A percentile compares a stretch with the other conserved stretches of the same genome.
Evolutionary conservation across 805 yeast species (phyloP).

Genomic region (Cyberlindnera amylophila): DNA sequence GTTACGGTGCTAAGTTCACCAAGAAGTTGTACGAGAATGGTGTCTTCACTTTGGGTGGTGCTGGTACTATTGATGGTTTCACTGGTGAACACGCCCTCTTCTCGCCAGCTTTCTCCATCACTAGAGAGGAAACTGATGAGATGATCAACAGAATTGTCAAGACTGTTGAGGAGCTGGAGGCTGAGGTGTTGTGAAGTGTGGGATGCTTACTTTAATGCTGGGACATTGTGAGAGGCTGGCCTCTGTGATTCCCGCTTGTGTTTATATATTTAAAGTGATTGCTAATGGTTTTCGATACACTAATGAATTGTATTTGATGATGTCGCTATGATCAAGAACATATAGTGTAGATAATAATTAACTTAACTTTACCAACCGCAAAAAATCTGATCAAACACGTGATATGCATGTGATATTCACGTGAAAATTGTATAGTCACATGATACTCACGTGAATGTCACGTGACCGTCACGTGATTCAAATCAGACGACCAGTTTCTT

Average conservation of each 20-base stretch:
- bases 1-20: constrained; percentile 30
- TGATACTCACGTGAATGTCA: too few relatives aligned
- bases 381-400: too few relatives aligned
- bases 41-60: constrained; percentile 37
- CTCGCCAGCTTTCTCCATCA: constrained; percentile 42
- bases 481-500: neutral
- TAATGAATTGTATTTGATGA: too few relatives aligned
- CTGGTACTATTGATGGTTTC: constrained; percentile 36
- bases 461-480: neutral
- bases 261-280: neutral
- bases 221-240: neutral
- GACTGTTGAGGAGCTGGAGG: constrained; percentile 21
- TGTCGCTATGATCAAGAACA: too few relatives aligned
- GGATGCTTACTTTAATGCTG: neutral
- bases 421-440: too few relatives aligned
- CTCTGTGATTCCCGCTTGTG: neutral
- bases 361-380: too few relatives aligned
- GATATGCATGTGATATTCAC: too few relatives aligned
- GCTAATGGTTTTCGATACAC: neutral
- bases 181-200: constrained; percentile 10
- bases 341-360: too few relatives aligned
- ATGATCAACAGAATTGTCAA: constrained; percentile 30
- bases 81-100: constrained; percentile 44
- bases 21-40: constrained; percentile 38
- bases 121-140: constrained; percentile 34